Base-by-base conservation (phyloP, 371 early-diverging fungal species). In the Nosema muscidifuracis region DNA sequence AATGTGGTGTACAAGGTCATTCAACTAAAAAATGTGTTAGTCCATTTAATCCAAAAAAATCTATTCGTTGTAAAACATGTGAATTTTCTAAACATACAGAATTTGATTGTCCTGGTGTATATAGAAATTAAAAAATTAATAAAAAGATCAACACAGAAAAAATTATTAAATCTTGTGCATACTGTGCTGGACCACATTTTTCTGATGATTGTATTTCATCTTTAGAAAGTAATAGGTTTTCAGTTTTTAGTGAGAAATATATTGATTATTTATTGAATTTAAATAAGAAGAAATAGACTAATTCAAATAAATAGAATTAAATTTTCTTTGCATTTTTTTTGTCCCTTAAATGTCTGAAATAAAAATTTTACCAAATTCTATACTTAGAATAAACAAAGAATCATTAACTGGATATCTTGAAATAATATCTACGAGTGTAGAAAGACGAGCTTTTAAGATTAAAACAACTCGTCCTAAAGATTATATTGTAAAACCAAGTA, bases 381-480 rank as follows among this genome's bases (percentile, higher is more conserved):
- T 43, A 13, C 36, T 67, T 7, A 34, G 43, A 55, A 43, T 67
- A 24, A 50, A 64, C 22, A 72, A 63, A 42, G 31, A 57, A 18
- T 44, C 57, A 22, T 58, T 24, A 43, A 31, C 53, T 3, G 55
- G 57, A 4, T 43, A 30, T 20, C 24, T 74, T 7, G 60, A 53
- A 31, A 61, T 76, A 18, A 22, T 64, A 9, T 71, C 70, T 55
- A 42, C 61, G 16, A 56, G 60, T 13, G 34, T 57, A 50, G 67
- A 56, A 34, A 60, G 72, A 28, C 55, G 47, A 20, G 77, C 56
- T 6, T 95, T 92, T 85, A 94, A 95, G 83, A 90, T 95, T 79
- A 93, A 93, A 79, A 95, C 96, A 2, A 95, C 94, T 7, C 91
- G 92, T 0, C 96, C 96, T 20, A 92, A 92, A 82, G 90, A 91